Conservation (phyloP, 2,329 filamentous ascomycete species). For the Pestalotiopsis sp. region DNA sequence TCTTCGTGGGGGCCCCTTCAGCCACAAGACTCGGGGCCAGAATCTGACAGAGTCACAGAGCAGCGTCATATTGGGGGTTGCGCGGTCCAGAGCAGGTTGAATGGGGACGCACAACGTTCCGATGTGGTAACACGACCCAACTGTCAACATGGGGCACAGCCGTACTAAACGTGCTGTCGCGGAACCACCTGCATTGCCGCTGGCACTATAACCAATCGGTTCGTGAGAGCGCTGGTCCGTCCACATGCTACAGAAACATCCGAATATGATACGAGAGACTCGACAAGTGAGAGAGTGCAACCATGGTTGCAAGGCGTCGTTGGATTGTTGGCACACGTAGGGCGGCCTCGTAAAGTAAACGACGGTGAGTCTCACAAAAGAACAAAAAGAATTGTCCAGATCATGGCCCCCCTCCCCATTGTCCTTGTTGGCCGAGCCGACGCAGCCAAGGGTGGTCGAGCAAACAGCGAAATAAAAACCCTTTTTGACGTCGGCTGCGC, state of each 20-base stretch:
- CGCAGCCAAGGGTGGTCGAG: not conserved
- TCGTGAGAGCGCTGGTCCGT: not conserved
- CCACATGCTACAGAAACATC: not conserved
- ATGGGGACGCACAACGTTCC: not conserved
- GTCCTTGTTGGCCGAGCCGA: not conserved
- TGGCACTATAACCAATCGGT: not conserved
- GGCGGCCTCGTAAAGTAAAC: not conserved
- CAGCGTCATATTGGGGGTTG: not conserved
- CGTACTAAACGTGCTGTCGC: conserved; percentile 3
- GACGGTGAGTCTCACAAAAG: not conserved
- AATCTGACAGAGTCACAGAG: not conserved
- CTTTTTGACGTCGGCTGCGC: not conserved
- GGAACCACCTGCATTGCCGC: not conserved
- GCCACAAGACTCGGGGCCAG: not conserved
- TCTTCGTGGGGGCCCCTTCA: not conserved
- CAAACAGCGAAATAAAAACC: not conserved
- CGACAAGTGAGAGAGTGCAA: not conserved
- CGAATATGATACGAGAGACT: not conserved
- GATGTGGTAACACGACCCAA: conserved; percentile 6
- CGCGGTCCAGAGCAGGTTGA: not conserved
- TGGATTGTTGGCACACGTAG: not conserved
- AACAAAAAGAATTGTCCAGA: not conserved
- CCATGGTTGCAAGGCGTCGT: not conserved
- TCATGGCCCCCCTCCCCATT: not conserved
- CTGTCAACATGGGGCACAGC: conserved; percentile 7